Evolutionary conservation across 1,284 basidiomycete genomes (phyloP), one percentile per base, ranked within the genome.

Genomic region (Leccinum angustisporum): DNA sequence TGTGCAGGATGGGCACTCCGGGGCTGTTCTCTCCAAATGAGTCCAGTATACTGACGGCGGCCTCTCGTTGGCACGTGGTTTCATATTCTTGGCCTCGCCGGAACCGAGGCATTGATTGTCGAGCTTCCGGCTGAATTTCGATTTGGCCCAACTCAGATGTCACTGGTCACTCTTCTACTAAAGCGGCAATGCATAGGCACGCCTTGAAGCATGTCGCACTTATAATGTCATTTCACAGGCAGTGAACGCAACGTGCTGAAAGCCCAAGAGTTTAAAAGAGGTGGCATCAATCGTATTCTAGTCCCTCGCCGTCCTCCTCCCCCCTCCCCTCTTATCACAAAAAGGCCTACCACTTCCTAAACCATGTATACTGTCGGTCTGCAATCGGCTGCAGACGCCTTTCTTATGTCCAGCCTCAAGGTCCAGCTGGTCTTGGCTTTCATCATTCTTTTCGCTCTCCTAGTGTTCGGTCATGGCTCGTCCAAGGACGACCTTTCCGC

Each of bases 301-400:
- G 57, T 65, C 64, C 63, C 60, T 63, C 70, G 73, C 69, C 69
- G 61, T 58, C 57, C 55, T 63, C 64, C 58, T 53, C 46, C 21
- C 10, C 43, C 21, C 18, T 21, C 21, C 46, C 54, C 58, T 51
- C 59, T 72, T 70, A 72, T 74, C 65, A 59, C 65, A 59, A 66
- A 65, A 63, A 65, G 54, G 56, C 63, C 57, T 64, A 61, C 59
- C 54, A 16, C 59, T 65, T 58, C 59, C 59, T 53, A 33, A 64
- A 61, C 64, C 62, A 80, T 79, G 76, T 84, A 85, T 70, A 78
- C 81, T 61, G 77, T 87, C 64, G 87, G 87, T 66, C 73, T 90
- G 52, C 80, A 85, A 65, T 78, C 83, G 67, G 84, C 85, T 64
- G 78, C 84, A 63, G 78, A 79, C 61, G 81, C 83, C 43, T 82